Conservation (phyloP, 371 early-diverging fungal genomes). For the Spraguea lophii region DNA sequence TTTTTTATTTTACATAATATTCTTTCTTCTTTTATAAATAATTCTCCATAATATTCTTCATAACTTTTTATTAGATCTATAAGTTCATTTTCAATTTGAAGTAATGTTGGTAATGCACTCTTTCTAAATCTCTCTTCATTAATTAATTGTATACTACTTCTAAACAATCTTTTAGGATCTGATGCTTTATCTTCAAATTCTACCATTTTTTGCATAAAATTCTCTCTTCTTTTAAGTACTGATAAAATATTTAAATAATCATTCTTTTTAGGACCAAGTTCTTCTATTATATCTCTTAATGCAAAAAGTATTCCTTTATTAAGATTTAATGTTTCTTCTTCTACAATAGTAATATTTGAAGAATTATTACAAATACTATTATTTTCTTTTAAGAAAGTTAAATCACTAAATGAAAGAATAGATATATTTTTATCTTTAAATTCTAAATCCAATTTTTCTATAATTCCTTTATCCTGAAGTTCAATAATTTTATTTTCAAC, state of each 20-base stretch:
- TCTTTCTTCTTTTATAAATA: conserved; percentile 3
- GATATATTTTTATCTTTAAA: too few species aligned
- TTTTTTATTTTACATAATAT: conserved; percentile 14
- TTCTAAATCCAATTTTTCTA: too few species aligned
- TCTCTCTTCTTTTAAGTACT: conserved; percentile 26
- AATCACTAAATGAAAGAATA: too few species aligned
- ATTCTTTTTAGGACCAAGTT: conserved; percentile 11
- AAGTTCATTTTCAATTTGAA: conserved; percentile 54
- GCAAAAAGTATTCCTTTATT: too few species aligned
- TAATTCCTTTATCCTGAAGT: too few species aligned
- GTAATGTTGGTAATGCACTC: conserved; percentile 56
- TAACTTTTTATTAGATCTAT: conserved; percentile 28
- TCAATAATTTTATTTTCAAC: too few species aligned
- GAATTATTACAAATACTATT: too few species aligned
- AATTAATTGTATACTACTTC: conserved; percentile 56
- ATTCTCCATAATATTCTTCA: conserved; percentile 17
- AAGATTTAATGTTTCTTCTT: too few species aligned
- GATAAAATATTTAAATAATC: conserved; percentile 11
- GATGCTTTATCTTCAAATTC: conserved; percentile 64
- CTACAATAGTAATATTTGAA: too few species aligned
- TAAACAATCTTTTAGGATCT: conserved; percentile 60
- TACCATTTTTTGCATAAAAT: conserved; percentile 51
- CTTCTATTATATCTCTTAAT: conserved; percentile 13
- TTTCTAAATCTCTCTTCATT: conserved; percentile 69
- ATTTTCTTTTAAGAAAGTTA: too few species aligned